Percentiles rank a stretch among this genome's conserved stretches.
Conservation (phyloP, 352 stramenopile species). For the Pythium insidiosum region DNA sequence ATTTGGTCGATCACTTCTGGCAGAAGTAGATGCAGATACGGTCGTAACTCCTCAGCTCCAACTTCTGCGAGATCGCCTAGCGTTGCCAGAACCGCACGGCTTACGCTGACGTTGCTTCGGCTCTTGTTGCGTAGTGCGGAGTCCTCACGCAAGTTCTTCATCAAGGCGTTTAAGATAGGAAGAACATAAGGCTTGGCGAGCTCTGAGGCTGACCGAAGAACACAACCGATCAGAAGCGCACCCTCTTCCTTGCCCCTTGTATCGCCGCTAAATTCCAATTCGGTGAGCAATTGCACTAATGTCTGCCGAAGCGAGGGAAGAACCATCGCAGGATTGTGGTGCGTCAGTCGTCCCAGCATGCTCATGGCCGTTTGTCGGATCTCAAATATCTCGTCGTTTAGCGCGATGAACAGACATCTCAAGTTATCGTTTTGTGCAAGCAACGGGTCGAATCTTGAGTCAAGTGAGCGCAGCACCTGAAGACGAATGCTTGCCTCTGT, state of each 20-base stretch:
- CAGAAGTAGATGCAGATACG: slow-evolving; percentile 78
- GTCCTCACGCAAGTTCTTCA: slow-evolving; percentile 85
- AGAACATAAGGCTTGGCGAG: slow-evolving; percentile 81
- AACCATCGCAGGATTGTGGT: slow-evolving; percentile 78
- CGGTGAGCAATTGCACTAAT: slow-evolving; percentile 77
- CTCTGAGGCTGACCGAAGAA: slow-evolving; percentile 68
- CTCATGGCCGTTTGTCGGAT: slow-evolving; percentile 87
- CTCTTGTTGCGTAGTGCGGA: slow-evolving; percentile 54
- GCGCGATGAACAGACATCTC: slow-evolving; percentile 77
- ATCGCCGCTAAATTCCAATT: slow-evolving; percentile 82
- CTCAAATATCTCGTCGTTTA: slow-evolving; percentile 84
- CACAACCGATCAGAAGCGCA: slow-evolving; percentile 67
- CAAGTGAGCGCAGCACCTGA: slow-evolving; percentile 70
- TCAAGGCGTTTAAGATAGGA: slow-evolving; percentile 75
- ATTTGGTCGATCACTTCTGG: slow-evolving; percentile 85
- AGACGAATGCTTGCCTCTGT: slow-evolving; percentile 80
- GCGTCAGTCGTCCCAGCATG: slow-evolving; percentile 75
- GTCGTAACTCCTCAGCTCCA: slow-evolving; percentile 65
- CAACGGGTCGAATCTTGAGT: slow-evolving; percentile 74
- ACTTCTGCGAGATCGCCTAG: slow-evolving; percentile 77
- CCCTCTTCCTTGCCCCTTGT: slow-evolving; percentile 78
- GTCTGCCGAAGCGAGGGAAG: slow-evolving; percentile 79
- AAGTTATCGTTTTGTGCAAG: slow-evolving; percentile 80
- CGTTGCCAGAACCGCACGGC: slow-evolving; percentile 78
- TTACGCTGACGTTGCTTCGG: slow-evolving; percentile 71